These are phyloP conservation scores for Colletotrichum tropicale DNA, from an alignment of 2,329 filamentous ascomycete genomes.

Conservation along the genomic window DNA sequence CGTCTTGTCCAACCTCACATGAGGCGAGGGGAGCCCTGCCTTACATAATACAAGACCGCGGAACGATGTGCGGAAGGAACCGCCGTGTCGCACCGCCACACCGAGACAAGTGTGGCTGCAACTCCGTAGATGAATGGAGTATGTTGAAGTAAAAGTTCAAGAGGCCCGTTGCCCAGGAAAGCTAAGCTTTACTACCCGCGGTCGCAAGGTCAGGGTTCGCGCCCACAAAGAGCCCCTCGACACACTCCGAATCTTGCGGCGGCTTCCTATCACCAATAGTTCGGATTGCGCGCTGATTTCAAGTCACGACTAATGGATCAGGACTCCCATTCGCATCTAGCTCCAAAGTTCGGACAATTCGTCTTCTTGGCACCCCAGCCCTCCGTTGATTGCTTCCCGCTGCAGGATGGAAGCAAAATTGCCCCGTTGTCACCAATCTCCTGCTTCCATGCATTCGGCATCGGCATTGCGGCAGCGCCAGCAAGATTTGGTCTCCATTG, in stretches of 20 bases:
- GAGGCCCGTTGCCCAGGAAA: neutral
- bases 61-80: neutral
- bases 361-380: neutral
- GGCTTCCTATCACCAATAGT: neutral
- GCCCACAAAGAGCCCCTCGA: neutral
- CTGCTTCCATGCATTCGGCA: constrained; percentile 2
- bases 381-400: neutral
- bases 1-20: neutral
- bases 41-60: neutral
- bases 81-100: neutral
- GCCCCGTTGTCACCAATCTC: neutral
- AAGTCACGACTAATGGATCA: neutral
- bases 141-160: neutral
- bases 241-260: neutral
- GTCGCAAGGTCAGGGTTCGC: neutral
- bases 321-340: neutral
- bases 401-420: neutral
- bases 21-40: neutral
- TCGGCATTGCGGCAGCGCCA: constrained; percentile 4
- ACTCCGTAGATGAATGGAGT: neutral
- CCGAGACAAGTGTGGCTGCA: neutral
- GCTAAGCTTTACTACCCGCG: constrained; percentile 11
- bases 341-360: neutral
- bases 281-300: neutral
- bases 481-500: neutral